phyloP scores from a whole-genome alignment of 371 early-diverging fungal genomes.

The Apophysomyces ossiformis region DNA sequence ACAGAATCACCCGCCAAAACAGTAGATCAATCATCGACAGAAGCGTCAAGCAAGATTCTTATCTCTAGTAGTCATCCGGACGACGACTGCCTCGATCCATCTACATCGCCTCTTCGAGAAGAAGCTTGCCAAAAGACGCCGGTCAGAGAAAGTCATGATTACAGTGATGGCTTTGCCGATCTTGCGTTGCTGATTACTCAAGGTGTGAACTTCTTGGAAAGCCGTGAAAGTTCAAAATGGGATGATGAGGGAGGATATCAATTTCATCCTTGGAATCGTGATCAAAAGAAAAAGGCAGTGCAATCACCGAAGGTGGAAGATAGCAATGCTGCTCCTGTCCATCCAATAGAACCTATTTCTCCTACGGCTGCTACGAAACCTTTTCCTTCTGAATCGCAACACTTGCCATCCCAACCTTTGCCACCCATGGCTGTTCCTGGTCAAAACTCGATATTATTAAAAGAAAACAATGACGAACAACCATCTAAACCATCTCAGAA shows the following conservation, averaged over 20 bases:
- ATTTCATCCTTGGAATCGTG: conserved; percentile 24
- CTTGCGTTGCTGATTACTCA: conserved; percentile 19
- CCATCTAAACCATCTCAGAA: neutral
- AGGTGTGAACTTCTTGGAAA: conserved; percentile 19
- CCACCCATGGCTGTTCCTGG: neutral
- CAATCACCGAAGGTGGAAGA: neutral
- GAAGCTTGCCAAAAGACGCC: neutral
- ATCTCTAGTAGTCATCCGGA: neutral
- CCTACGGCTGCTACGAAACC: neutral
- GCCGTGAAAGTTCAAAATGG: conserved; percentile 22
- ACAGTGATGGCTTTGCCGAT: conserved; percentile 11
- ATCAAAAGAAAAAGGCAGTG: neutral
- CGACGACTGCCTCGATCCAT: neutral
- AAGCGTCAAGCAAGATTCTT: neutral
- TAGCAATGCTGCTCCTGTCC: neutral
- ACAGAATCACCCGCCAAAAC: neutral
- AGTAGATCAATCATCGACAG: neutral
- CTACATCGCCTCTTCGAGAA: neutral
- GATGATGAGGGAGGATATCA: conserved; percentile 23
- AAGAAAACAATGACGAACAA: conserved; percentile 4
- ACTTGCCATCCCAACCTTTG: neutral
- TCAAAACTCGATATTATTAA: neutral
- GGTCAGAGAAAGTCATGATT: neutral
- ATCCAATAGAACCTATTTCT: neutral
- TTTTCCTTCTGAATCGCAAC: neutral